A percentile compares a stretch with the other conserved stretches of the same genome.
Conservation (phyloP, 306 rosid species). For the Clitoria ternatea region DNA sequence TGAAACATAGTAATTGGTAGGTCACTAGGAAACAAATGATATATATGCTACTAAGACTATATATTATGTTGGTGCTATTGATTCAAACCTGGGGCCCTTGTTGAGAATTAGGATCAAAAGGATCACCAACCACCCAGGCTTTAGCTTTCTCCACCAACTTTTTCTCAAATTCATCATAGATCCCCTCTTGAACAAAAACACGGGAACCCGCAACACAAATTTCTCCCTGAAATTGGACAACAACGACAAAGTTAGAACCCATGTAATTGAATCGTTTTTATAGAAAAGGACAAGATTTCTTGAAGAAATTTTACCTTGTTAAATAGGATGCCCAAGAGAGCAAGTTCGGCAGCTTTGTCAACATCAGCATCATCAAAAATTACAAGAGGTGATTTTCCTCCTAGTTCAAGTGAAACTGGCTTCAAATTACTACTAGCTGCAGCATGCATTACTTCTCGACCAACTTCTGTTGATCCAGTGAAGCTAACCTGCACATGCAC, state of each 20-base stretch:
- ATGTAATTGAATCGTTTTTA: not conserved
- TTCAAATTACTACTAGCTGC: slow-evolving; percentile 84
- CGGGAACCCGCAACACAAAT: slow-evolving; percentile 78
- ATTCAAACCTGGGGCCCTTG: slow-evolving; percentile 81
- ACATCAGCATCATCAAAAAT: slow-evolving; percentile 80
- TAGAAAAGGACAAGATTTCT: not conserved
- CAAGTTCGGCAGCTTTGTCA: slow-evolving; percentile 61
- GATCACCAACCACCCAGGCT: slow-evolving; percentile 80
- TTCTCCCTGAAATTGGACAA: slow-evolving; percentile 70
- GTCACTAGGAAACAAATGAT: not conserved
- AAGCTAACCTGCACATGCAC: slow-evolving; percentile 53
- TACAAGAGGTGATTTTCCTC: slow-evolving; percentile 83
- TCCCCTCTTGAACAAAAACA: slow-evolving; percentile 79
- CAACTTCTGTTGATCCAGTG: slow-evolving; percentile 82
- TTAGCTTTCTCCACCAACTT: slow-evolving; percentile 56
- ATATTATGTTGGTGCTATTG: too few species aligned
- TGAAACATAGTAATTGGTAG: too few species aligned
- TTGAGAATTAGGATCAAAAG: slow-evolving; percentile 67
- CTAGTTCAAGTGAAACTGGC: slow-evolving; percentile 72
- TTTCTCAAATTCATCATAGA: slow-evolving; percentile 70
- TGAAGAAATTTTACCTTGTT: slow-evolving; percentile 52
- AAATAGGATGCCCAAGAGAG: slow-evolving; percentile 50
- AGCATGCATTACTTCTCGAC: slow-evolving; percentile 72
- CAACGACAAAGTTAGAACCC: not conserved
- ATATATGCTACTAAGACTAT: too few species aligned